Conservation (phyloP, 306 rosid genomes). For the Nissolia schottii region DNA sequence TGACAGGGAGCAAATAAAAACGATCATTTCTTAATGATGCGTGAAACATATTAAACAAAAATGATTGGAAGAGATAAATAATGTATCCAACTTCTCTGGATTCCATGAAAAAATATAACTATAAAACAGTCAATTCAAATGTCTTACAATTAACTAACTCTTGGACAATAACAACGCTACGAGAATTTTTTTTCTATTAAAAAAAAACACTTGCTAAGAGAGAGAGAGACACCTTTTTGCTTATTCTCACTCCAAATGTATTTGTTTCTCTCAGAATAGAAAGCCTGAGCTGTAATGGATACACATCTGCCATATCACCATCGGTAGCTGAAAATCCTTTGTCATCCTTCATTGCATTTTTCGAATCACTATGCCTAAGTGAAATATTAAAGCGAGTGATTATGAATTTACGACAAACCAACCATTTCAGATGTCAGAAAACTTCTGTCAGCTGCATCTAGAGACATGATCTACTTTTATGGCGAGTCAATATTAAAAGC, state of each 20-base stretch:
- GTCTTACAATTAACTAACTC: slow-evolving; percentile 14
- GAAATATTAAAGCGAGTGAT: slow-evolving; percentile 22
- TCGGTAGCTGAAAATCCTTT: slow-evolving; percentile 67
- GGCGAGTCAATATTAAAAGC: background rate
- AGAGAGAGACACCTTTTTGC: slow-evolving; percentile 69
- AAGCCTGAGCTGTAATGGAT: slow-evolving; percentile 91
- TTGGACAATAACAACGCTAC: slow-evolving; percentile 1
- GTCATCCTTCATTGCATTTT: slow-evolving; percentile 55
- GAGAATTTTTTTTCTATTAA: background rate
- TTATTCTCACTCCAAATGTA: slow-evolving; percentile 78
- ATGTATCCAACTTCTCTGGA: background rate
- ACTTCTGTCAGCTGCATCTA: background rate
- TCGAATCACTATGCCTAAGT: slow-evolving; percentile 82
- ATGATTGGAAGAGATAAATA: background rate
- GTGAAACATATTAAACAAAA: background rate
- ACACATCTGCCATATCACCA: slow-evolving; percentile 79
- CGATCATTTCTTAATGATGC: background rate
- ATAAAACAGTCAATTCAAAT: slow-evolving; percentile 12
- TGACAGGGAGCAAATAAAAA: background rate
- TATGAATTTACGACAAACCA: slow-evolving; percentile 24
- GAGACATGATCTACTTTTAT: slow-evolving; percentile 12
- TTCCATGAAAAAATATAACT: slow-evolving; percentile 10
- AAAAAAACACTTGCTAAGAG: background rate
- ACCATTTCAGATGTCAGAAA: background rate
- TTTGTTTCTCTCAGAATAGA: slow-evolving; percentile 65